Base-by-base conservation (phyloP, 163 green algal genomes). In the Prototheca wickerhamii region DNA sequence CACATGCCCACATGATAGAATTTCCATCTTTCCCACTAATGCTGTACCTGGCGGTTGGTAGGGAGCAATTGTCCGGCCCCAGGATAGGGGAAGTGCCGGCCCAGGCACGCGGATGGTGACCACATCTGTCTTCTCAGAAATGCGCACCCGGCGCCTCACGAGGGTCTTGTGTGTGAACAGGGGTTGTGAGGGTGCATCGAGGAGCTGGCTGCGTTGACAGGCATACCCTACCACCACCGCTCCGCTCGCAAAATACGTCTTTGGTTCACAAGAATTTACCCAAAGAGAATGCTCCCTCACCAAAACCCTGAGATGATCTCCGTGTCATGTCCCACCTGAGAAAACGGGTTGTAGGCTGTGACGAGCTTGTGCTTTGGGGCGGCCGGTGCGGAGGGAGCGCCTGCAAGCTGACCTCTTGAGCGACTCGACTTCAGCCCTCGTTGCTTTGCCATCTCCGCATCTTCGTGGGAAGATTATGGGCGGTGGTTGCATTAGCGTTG, bases 321-420 rank as follows among this genome's bases (percentile, higher is more conserved):
- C 10, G 37, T 10, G 15, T 15, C 10, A 44, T 15, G 37, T 40
- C 30, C 1, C 3, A 84, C 81, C 64, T 85, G 76, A 20, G 80
- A 89, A 51, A 80, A 70, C 0, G 77, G 67, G 58, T 93, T 94
- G 73, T 89, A 91, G 29, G 86, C 77, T 12, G 82, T 90, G 18
- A 93, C 74, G 50, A 80, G 61, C 32, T 79, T 67, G 51, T 84
- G 76, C 40, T 15, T 10, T 49, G 40, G 40, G 12, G 10, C 15
- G 40, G 40, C 10, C 12, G 10, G 40, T 23, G 12, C 40, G n/a
- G n/a, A n/a, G n/a, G n/a, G n/a, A n/a, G n/a, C n/a, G n/a, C n/a
- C n/a, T n/a, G n/a, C n/a, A n/a, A n/a, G n/a, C n/a, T n/a, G n/a
- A n/a, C n/a, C n/a, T n/a, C n/a, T n/a, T n/a, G n/a, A n/a, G n/a